Percentiles rank a stretch among this genome's conserved stretches.
These are phyloP conservation scores for Trametes polyzona DNA, from an alignment of 1,284 basidiomycete species.

Conservation along the genomic window DNA sequence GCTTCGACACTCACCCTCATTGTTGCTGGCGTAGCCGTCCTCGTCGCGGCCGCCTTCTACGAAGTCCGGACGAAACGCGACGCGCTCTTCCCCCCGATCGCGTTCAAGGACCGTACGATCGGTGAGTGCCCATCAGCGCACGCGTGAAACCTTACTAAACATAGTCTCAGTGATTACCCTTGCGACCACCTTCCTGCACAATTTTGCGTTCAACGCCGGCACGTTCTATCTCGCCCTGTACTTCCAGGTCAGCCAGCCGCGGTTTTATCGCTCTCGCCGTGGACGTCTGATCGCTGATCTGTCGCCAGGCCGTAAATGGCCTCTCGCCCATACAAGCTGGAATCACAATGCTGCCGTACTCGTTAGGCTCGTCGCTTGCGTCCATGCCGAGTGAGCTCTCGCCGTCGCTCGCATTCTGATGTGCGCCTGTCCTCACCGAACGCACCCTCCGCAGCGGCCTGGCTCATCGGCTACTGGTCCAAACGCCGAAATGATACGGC, in stretches of 20 bases:
- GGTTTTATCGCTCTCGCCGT: constrained; percentile 3
- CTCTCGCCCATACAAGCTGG: constrained; percentile 70
- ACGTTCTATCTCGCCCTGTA: constrained; percentile 83
- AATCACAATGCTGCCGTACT: constrained; percentile 75
- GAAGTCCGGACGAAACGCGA: constrained; percentile 68
- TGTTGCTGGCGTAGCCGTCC: constrained; percentile 52
- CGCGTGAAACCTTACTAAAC: constrained; percentile 27
- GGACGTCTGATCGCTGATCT: constrained; percentile 20
- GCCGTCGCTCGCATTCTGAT: constrained; percentile 16
- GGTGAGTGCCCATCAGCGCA: constrained; percentile 43
- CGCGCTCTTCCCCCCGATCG: constrained; percentile 68
- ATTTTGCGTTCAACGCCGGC: constrained; percentile 78
- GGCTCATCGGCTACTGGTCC: constrained; percentile 72
- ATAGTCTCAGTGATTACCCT: constrained; percentile 60
- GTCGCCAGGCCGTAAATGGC: constrained; percentile 62
- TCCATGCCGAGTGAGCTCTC: constrained; percentile 60
- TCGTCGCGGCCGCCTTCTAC: constrained; percentile 63
- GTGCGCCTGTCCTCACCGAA: constrained; percentile 13
- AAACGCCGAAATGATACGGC: constrained; percentile 55
- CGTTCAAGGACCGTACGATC: constrained; percentile 61
- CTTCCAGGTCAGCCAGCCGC: constrained; percentile 60
- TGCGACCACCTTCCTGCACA: constrained; percentile 74
- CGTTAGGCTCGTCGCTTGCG: constrained; percentile 77
- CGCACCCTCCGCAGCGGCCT: constrained; percentile 49
- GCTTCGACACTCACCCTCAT: constrained; percentile 65